Base-by-base conservation (phyloP, 176 grass and related monocot species). In the Hordeum marinum region DNA sequence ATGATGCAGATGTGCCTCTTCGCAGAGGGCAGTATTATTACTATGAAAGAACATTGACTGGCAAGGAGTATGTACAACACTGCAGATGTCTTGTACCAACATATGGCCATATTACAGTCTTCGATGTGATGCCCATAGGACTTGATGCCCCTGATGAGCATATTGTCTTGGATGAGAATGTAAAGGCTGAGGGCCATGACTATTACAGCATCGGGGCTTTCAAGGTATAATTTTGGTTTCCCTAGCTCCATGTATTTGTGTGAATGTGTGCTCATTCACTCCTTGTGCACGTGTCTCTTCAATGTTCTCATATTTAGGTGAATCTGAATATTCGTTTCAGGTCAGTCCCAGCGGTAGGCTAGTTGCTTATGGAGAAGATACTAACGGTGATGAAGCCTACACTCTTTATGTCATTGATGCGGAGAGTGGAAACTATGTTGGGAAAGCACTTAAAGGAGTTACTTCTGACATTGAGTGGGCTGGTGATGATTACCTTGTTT, bases 81-180 rank as follows among this genome's bases (percentile, higher is more conserved):
- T 98, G 96, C 64, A 92, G 96, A 46, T 72, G 91, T 9, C 45
- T 68, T 17, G 80, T 89, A 40, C 77, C 89, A 5, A 88, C 70
- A 11, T 31, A 85, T 78, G 85, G 63, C 18, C 79, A 75, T 63
- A 40, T 87, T 81, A 95, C 89, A 50, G 91, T 92, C 32, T 75
- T 77, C 55, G 91, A 95, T 86, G 91, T 90, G 9, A 95, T 95
- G 93, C 83, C 93, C n/a, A 72, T 69, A 20, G 93, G 85, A 80
- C 67, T 89, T 63, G 89, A 90, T 90, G 87, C 89, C 6, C 75
- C 92, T 11, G 37, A 45, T 73, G 96, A 98, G 74, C 96, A 95
- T 81, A 77, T 95, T 76, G 90, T 98, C 76, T 88, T 98, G 54
- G 93, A 98, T 87, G 83, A 98, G 77, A 98, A 98, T 95, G 73